Evolutionary conservation across 768 basidiomycete genomes (phyloP).

Genomic region (Artomyces pyxidatus): DNA sequence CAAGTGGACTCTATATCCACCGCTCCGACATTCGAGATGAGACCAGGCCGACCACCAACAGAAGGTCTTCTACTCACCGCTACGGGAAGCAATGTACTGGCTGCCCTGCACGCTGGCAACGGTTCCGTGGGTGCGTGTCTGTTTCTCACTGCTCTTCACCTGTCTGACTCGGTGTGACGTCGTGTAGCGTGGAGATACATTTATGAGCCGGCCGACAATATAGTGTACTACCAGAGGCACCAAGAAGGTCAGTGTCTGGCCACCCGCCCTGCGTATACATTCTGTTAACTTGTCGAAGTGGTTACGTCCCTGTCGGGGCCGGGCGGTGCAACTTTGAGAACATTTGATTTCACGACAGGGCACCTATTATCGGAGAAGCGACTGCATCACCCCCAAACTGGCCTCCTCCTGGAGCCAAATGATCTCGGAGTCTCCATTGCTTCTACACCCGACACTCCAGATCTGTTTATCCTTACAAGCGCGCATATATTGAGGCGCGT

Average conservation of each 20-base stretch:
- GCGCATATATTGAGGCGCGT: slow-evolving; percentile 51
- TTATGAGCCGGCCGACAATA: slow-evolving; percentile 60
- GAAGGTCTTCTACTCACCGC: slow-evolving; percentile 53
- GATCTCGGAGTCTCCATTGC: slow-evolving; percentile 48
- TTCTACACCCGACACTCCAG: slow-evolving; percentile 28
- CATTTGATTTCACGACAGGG: slow-evolving; percentile 60
- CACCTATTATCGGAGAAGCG: slow-evolving; percentile 56
- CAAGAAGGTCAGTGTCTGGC: slow-evolving; percentile 40
- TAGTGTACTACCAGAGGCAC: slow-evolving; percentile 54
- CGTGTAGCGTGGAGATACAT: slow-evolving; percentile 71
- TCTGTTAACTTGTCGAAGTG: slow-evolving; percentile 30
- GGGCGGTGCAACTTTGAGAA: slow-evolving; percentile 58
- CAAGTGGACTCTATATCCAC: slow-evolving; percentile 39
- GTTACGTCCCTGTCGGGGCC: slow-evolving; percentile 71
- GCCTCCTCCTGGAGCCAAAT: slow-evolving; percentile 41
- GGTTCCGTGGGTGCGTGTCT: slow-evolving; percentile 59
- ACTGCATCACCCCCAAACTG: slow-evolving; percentile 40
- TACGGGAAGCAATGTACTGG: slow-evolving; percentile 71
- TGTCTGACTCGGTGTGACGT: not conserved
- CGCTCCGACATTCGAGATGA: slow-evolving; percentile 52
- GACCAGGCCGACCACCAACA: slow-evolving; percentile 19
- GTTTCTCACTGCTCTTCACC: not conserved
- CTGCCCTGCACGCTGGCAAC: slow-evolving; percentile 56
- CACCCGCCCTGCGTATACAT: not conserved
- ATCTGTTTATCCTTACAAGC: slow-evolving; percentile 49